Conservation (phyloP, 352 stramenopile genomes). For the Phytophthora hibernalis region DNA sequence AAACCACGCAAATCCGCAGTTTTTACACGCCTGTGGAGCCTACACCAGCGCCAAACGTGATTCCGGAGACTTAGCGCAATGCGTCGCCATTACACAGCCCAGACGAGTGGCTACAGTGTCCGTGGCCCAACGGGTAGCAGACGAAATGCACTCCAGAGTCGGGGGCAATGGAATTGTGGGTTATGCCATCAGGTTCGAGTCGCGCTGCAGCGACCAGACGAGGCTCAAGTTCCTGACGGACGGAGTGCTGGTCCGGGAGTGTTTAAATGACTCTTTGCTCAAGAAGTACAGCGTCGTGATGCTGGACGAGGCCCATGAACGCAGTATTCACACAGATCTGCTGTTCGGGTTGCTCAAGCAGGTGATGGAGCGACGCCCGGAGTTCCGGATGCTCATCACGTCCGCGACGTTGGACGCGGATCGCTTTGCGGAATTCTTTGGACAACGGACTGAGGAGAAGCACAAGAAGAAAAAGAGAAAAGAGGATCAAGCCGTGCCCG, state of each 20-base stretch:
- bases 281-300: conserved; percentile 91
- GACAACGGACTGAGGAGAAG: conserved; percentile 3
- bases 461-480: conserved; percentile 24
- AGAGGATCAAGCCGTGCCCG: conserved; percentile 53
- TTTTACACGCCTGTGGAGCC: conserved; percentile 52
- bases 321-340: conserved; percentile 98
- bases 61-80: conserved; percentile 16
- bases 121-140: conserved; percentile 96
- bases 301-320: conserved; percentile 98
- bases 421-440: conserved; percentile 92
- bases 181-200: conserved; percentile 99
- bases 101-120: conserved; percentile 97
- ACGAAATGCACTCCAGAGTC: conserved; percentile 92
- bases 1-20: conserved; percentile 94
- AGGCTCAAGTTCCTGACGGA: conserved; percentile 89
- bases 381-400: conserved; percentile 95
- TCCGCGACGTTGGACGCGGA: conserved; percentile 91
- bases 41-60: conserved; percentile 36
- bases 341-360: conserved; percentile 95
- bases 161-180: conserved; percentile 73
- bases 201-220: conserved; percentile 67
- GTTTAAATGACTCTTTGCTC: conserved; percentile 77
- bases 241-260: conserved; percentile 85
- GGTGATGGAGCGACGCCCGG: conserved; percentile 63
- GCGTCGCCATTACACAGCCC: conserved; percentile 91